phyloP scores from a whole-genome alignment of 768 basidiomycete genomes.

The Lentinula edodes region DNA sequence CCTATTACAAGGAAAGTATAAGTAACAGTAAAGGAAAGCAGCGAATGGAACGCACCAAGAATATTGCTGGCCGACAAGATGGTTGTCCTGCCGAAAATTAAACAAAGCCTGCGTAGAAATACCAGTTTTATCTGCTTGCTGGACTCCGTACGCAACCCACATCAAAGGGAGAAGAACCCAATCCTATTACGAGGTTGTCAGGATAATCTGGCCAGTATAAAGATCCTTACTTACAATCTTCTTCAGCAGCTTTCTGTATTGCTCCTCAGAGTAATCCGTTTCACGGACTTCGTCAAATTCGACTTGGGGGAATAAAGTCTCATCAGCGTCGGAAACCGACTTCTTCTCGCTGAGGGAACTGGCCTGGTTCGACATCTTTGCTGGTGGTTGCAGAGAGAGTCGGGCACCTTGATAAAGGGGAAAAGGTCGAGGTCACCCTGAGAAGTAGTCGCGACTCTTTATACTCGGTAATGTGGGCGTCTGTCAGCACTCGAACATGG shows the following conservation, averaged over 20 bases:
- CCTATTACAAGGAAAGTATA: not conserved
- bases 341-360: conserved; percentile 3
- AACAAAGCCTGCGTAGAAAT: conserved; percentile 7
- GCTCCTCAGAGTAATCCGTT: conserved; percentile 5
- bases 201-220: not conserved
- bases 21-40: not conserved
- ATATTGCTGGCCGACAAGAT: conserved; percentile 9
- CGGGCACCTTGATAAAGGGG: not conserved
- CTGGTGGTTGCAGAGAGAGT: not conserved
- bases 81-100: conserved; percentile 5
- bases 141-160: conserved; percentile 10
- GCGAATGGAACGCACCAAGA: conserved; percentile 2
- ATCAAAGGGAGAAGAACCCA: conserved; percentile 7
- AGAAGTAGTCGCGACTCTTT: not conserved
- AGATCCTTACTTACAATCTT: not conserved
- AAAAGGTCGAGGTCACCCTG: not conserved
- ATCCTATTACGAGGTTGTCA: not conserved
- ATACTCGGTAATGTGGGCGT: not conserved
- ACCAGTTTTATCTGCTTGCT: conserved; percentile 10
- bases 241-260: conserved; percentile 4
- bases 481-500: conserved; percentile 3
- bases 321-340: not conserved
- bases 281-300: not conserved
- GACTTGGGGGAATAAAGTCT: not conserved
- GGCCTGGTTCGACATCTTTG: not conserved